A percentile compares a stretch with the other conserved stretches of the same genome.
These are phyloP conservation scores for Sugiyamaella sp. DNA, from an alignment of 1,139 yeast species.

Conservation along the genomic window DNA sequence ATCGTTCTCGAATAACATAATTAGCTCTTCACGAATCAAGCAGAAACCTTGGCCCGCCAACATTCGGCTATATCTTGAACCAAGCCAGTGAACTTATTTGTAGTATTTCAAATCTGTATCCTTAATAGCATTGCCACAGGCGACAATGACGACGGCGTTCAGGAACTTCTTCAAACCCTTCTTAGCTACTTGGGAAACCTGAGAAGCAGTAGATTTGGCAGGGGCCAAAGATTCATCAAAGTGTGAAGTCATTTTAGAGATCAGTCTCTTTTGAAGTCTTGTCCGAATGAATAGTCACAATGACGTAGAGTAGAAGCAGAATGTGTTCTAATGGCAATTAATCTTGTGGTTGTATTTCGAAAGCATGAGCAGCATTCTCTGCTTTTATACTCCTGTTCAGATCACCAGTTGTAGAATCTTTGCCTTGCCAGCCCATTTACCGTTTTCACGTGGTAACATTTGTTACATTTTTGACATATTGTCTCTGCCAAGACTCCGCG, in stretches of 20 bases:
- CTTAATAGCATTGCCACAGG: slow-evolving; percentile 6
- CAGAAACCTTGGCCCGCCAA: too few species aligned
- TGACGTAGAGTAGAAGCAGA: too few species aligned
- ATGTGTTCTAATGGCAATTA: too few species aligned
- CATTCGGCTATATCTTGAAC: too few species aligned
- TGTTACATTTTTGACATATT: background rate
- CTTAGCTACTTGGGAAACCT: slow-evolving; percentile 4
- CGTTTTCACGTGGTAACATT: background rate
- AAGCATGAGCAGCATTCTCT: too few species aligned
- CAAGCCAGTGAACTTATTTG: background rate
- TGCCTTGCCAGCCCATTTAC: too few species aligned
- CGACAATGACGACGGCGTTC: slow-evolving; percentile 5
- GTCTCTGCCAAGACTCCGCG: background rate
- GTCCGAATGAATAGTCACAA: too few species aligned
- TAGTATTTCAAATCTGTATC: background rate
- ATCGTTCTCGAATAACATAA: too few species aligned
- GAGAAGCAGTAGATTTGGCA: slow-evolving; percentile 9
- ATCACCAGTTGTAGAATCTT: too few species aligned
- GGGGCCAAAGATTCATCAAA: slow-evolving; percentile 8
- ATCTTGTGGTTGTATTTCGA: too few species aligned
- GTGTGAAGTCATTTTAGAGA: slow-evolving; percentile 3
- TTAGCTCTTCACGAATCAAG: too few species aligned
- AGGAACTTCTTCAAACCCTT: slow-evolving; percentile 5
- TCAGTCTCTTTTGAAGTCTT: too few species aligned
- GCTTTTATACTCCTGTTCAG: background rate